These are phyloP conservation scores for Amphicarpaea edgeworthii DNA, from an alignment of 306 rosid genomes.

Conservation along the genomic window DNA sequence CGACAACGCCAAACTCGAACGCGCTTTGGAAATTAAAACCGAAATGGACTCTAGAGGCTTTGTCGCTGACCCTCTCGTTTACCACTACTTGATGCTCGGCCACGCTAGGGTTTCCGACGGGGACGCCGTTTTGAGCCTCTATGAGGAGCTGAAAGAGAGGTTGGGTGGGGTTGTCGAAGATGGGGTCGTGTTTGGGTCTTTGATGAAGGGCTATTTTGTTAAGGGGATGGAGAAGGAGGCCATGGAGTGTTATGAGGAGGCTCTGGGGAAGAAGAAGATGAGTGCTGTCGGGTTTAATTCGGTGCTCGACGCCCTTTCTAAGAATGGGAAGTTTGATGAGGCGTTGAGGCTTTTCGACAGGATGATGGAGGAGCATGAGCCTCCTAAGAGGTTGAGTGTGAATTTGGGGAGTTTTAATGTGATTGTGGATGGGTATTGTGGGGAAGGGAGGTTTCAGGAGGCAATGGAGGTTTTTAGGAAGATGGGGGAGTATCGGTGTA, in stretches of 20 bases:
- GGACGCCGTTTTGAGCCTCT: conserved; percentile 69
- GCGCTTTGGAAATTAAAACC: conserved; percentile 81
- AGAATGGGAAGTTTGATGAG: conserved; percentile 77
- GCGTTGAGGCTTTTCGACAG: conserved; percentile 77
- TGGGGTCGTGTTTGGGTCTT: conserved; percentile 82
- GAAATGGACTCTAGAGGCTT: conserved; percentile 76
- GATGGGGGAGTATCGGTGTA: conserved; percentile 84
- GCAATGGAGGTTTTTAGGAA: conserved; percentile 82
- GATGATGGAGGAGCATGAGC: conserved; percentile 71
- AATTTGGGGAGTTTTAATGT: conserved; percentile 97
- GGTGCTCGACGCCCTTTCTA: conserved; percentile 81
- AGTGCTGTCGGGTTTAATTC: conserved; percentile 76
- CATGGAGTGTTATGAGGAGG: conserved; percentile 78
- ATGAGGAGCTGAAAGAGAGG: conserved; percentile 71
- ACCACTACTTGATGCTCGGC: conserved; percentile 87
- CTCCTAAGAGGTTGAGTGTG: conserved; percentile 63
- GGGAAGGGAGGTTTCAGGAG: conserved; percentile 68
- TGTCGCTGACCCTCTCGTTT: conserved; percentile 69
- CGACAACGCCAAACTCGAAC: conserved; percentile 70
- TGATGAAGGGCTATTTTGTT: conserved; percentile 90
- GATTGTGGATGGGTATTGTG: conserved; percentile 81
- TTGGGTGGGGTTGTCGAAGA: conserved; percentile 72
- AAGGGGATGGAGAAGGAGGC: conserved; percentile 90
- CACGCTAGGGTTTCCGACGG: conserved; percentile 65
- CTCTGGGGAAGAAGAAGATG: conserved; percentile 74